These are phyloP conservation scores for Pseudogymnoascus sp. DNA, from an alignment of 2,329 filamentous ascomycete species.

Conservation along the genomic window DNA sequence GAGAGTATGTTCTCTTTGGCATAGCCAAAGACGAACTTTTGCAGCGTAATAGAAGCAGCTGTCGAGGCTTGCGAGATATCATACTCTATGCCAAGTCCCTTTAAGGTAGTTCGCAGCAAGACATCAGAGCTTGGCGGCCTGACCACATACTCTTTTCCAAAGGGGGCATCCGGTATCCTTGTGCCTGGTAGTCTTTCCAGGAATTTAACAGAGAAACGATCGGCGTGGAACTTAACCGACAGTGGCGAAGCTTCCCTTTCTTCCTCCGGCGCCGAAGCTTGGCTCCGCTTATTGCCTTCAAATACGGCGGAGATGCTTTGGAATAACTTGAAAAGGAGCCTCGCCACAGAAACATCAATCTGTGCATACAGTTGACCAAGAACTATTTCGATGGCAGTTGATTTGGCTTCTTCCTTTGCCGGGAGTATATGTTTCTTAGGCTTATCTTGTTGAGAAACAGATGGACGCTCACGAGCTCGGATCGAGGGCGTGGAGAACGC, in stretches of 20 bases:
- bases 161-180: constrained; percentile 12
- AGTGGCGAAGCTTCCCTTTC: constrained; percentile 10
- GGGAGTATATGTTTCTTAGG: constrained; percentile 10
- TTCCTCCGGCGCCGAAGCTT: background rate
- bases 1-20: constrained; percentile 53
- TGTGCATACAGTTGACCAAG: constrained; percentile 23
- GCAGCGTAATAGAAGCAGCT: constrained; percentile 30
- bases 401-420: constrained; percentile 13
- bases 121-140: constrained; percentile 19
- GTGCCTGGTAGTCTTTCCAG: constrained; percentile 26
- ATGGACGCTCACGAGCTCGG: constrained; percentile 10
- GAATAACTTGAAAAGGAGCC: constrained; percentile 25
- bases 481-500: constrained; percentile 45
- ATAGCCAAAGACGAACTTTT: constrained; percentile 56
- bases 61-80: constrained; percentile 14
- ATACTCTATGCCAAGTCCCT: constrained; percentile 22
- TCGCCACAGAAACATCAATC: constrained; percentile 29
- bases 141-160: constrained; percentile 6
- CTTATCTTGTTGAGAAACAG: constrained; percentile 15
- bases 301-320: constrained; percentile 16
- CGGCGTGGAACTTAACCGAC: constrained; percentile 19
- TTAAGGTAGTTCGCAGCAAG: constrained; percentile 23
- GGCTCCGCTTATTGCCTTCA: background rate
- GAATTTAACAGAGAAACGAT: constrained; percentile 26
- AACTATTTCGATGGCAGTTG: constrained; percentile 22